Conservation (phyloP, 768 basidiomycete genomes). For the Omphalotus guepiniiformis region DNA sequence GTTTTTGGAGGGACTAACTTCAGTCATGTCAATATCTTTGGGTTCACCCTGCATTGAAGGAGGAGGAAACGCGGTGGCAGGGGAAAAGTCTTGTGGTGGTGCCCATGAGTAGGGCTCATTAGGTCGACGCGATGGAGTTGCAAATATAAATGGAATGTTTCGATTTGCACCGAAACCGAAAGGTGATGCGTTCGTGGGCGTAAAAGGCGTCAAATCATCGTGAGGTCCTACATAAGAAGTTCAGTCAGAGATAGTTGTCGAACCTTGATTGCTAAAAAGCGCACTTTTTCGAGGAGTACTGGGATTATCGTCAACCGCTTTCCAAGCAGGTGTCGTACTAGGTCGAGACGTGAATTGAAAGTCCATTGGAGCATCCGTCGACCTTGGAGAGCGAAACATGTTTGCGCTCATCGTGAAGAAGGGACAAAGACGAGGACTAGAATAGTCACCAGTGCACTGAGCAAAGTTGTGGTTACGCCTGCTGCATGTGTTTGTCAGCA, state of each 20-base stretch:
- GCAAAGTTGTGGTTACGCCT: no score
- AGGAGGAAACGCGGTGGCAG: slow-evolving; percentile 55
- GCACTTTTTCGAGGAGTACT: slow-evolving; percentile 66
- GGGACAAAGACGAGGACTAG: no score
- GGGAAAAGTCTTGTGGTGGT: slow-evolving; percentile 59
- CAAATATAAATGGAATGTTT: slow-evolving; percentile 72
- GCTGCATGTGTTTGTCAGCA: no score
- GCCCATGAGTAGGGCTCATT: slow-evolving; percentile 54
- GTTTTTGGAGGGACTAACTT: slow-evolving; percentile 58
- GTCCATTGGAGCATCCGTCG: slow-evolving; percentile 86
- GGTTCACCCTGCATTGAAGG: slow-evolving; percentile 41
- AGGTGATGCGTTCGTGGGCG: slow-evolving; percentile 38
- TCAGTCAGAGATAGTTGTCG: slow-evolving; percentile 2
- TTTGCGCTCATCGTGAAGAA: slow-evolving; percentile 4
- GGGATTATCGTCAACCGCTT: slow-evolving; percentile 32
- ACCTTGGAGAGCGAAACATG: slow-evolving; percentile 35
- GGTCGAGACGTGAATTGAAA: slow-evolving; percentile 78
- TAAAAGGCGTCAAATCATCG: slow-evolving; percentile 39
- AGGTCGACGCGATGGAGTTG: slow-evolving; percentile 42
- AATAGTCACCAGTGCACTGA: no score
- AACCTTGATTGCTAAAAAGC: slow-evolving; percentile 24
- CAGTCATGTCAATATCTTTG: slow-evolving; percentile 73
- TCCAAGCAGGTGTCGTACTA: slow-evolving; percentile 20
- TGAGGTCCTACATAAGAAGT: slow-evolving; percentile 30
- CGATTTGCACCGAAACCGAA: slow-evolving; percentile 57